A percentile compares a stretch with the other conserved stretches of the same genome.
Evolutionary conservation across 2,329 filamentous ascomycete species (phyloP).

Genomic region (Fusarium tjaetaba): DNA sequence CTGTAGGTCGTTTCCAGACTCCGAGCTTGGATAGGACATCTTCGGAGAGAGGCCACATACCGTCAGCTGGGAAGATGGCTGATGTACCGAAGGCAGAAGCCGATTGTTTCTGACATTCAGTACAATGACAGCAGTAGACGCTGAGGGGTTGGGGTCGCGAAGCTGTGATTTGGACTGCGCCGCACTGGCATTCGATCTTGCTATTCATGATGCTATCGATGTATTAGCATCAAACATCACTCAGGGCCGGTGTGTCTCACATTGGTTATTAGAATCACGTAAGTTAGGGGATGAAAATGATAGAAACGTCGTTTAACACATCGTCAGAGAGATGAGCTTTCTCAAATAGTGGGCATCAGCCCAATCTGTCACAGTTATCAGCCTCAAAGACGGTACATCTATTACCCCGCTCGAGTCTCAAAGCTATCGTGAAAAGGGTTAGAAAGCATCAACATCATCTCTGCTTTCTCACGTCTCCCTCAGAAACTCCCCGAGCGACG

Average conservation of each 20-base stretch:
- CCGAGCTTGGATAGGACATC: constrained; percentile 47
- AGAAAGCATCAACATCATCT: not conserved
- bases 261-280: not conserved
- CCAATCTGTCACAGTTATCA: constrained; percentile 6
- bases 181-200: constrained; percentile 53
- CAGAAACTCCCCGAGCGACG: not conserved
- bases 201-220: constrained; percentile 31
- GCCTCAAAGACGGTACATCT: constrained; percentile 1
- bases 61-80: constrained; percentile 53
- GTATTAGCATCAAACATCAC: not conserved
- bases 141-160: constrained; percentile 48
- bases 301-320: not conserved
- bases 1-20: constrained; percentile 52
- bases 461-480: not conserved
- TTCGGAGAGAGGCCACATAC: constrained; percentile 53
- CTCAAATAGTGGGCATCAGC: not conserved
- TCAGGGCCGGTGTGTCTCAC: not conserved
- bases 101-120: constrained; percentile 57
- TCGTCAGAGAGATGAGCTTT: not conserved
- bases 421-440: not conserved
- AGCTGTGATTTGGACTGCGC: constrained; percentile 49
- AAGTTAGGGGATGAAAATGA: not conserved
- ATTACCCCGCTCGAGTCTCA: not conserved
- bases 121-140: constrained; percentile 58
- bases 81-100: constrained; percentile 58